phyloP scores from a whole-genome alignment of 495 filamentous ascomycete species.

The Daldinia childiae region DNA sequence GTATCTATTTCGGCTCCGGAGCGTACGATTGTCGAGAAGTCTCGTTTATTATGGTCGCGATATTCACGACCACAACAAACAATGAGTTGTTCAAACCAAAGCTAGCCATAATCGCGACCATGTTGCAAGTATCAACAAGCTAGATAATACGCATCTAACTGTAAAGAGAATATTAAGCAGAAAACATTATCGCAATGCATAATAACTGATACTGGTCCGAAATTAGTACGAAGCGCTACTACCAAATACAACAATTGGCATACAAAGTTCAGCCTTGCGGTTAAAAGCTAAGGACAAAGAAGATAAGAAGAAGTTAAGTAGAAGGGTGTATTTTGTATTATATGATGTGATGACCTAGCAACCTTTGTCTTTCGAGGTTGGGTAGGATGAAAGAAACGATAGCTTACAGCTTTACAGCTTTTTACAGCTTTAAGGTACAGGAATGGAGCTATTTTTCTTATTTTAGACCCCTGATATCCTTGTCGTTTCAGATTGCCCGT shows the following conservation, averaged over 20 bases:
- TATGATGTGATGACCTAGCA: constrained; percentile 14
- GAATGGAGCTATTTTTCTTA: constrained; percentile 26
- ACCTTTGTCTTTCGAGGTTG: constrained; percentile 18
- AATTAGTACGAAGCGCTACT: constrained; percentile 6
- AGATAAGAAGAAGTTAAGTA: constrained; percentile 18
- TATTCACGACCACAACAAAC: constrained; percentile 25
- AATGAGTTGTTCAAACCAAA: constrained; percentile 4
- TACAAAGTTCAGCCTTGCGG: constrained; percentile 17
- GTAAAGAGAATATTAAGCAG: not conserved
- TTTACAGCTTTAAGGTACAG: not conserved
- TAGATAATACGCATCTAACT: not conserved
- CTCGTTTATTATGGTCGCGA: constrained; percentile 16
- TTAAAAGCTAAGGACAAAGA: constrained; percentile 6
- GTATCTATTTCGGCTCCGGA: not conserved
- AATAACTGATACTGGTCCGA: constrained; percentile 16
- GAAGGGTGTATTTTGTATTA: constrained; percentile 6
- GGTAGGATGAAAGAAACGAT: constrained; percentile 21
- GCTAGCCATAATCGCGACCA: constrained; percentile 26
- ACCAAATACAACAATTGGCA: not conserved
- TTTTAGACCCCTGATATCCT: constrained; percentile 33
- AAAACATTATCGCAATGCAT: constrained; percentile 5
- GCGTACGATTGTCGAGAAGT: constrained; percentile 9
- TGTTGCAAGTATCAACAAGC: not conserved
- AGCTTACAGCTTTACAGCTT: too few relatives aligned
- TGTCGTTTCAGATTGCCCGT: constrained; percentile 35